Evolutionary conservation across 495 filamentous ascomycete genomes (phyloP), one percentile per base, ranked within the genome.

Genomic region (Amorphotheca resinae): DNA sequence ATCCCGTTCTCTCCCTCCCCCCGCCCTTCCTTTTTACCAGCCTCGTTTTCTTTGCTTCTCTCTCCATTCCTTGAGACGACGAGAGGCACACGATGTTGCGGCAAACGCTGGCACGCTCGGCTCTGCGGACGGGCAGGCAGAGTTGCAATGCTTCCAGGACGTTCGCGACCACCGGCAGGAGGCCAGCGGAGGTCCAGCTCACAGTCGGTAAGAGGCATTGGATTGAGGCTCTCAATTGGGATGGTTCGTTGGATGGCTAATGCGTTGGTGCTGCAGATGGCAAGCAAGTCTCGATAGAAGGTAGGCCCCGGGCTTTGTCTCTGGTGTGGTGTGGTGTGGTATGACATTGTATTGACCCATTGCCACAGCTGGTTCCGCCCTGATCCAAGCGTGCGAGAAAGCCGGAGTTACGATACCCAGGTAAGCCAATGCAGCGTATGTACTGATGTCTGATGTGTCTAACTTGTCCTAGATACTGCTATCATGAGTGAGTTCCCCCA

Each of bases 381-480:
- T 98, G 53, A 98, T 98, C 60, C 91, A 98, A 69, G 91, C 91
- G 52, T 96, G 91, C 69, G 91, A 98, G 66, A 94, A 98, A 66
- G 91, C 91, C 44, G 91, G 91, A 50, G 76, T 69, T 41, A 85
- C 80, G n/a, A 74, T 95, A 53, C 87, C 87, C 47, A 87, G 83
- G 81, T 84, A 65, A 46, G 66, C 51, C 22, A 38, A 34, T 8
- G 14, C 16, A 14, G 1, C 2, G 11, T 26, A 22, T 4, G 21
- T 21, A 12, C 18, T 38, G n/a, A 14, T 32, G 7, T 48, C 20
- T 34, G 33, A 35, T 37, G 44, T 34, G 57, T 46, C 73, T 77
- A 49, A 75, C 56, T 36, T n/a, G n/a, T 7, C 47, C 38, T 45
- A 86, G 88, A 83, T 98, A 96, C 67, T 98, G 91, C 66, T 98